These are phyloP conservation scores for Pythium rishiriense DNA, from an alignment of 352 stramenopile genomes.

Conservation along the genomic window DNA sequence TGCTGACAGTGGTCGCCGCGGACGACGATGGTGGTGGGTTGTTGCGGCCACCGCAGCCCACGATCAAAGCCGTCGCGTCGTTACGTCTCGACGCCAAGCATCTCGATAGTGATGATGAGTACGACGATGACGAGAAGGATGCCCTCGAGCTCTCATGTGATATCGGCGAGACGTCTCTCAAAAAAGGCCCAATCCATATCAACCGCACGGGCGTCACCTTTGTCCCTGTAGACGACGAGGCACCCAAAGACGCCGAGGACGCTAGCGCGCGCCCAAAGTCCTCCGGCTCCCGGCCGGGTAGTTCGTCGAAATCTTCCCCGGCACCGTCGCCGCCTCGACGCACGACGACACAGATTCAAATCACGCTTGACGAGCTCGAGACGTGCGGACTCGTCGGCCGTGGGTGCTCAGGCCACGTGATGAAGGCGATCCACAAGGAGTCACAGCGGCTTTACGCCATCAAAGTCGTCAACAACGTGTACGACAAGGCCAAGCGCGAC, in stretches of 20 bases:
- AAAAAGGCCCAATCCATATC: slow-evolving; percentile 67
- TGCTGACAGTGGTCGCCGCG: slow-evolving; percentile 4
- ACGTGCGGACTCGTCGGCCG: slow-evolving; percentile 53
- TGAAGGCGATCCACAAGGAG: slow-evolving; percentile 47
- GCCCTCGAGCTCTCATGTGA: slow-evolving; percentile 67
- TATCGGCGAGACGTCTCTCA: slow-evolving; percentile 71
- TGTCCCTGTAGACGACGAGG: slow-evolving; percentile 26
- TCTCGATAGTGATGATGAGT: slow-evolving; percentile 20
- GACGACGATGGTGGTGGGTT: slow-evolving; percentile 11
- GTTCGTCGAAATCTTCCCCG: not conserved
- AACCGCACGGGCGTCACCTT: slow-evolving; percentile 68
- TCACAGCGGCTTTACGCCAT: slow-evolving; percentile 51
- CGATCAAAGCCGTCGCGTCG: slow-evolving; percentile 12
- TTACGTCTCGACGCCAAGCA: slow-evolving; percentile 12
- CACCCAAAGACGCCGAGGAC: slow-evolving; percentile 18
- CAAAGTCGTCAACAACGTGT: slow-evolving; percentile 76
- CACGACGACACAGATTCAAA: slow-evolving; percentile 26
- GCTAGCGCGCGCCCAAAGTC: slow-evolving; percentile 7
- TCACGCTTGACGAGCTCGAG: slow-evolving; percentile 57
- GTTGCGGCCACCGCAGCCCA: slow-evolving; percentile 15
- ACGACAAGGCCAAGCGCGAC: slow-evolving; percentile 74
- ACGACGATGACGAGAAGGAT: slow-evolving; percentile 38
- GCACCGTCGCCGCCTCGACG: slow-evolving; percentile 16
- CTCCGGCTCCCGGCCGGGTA: slow-evolving; percentile 4
- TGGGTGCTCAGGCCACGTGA: slow-evolving; percentile 63